Conservation (phyloP, 1,139 yeast species). For the Geotrichum europaeum region DNA sequence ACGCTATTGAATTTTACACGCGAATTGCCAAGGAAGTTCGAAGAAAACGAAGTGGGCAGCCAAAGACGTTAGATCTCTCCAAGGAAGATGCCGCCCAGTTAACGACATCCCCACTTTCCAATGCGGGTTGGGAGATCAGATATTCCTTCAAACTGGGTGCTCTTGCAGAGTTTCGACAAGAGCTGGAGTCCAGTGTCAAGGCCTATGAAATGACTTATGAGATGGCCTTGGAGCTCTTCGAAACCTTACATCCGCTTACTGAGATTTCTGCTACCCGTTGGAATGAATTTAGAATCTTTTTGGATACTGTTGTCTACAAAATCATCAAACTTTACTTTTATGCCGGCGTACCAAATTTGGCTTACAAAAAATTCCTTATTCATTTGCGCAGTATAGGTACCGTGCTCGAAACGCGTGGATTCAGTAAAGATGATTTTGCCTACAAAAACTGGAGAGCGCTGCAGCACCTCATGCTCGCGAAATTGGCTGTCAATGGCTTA, state of each 20-base stretch:
- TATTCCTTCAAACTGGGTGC: slow-evolving; percentile 46
- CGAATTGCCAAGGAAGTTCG: slow-evolving; percentile 37
- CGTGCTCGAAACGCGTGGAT: slow-evolving; percentile 26
- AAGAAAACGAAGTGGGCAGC: slow-evolving; percentile 28
- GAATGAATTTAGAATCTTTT: slow-evolving; percentile 42
- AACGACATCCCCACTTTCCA: slow-evolving; percentile 27
- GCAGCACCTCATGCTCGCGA: slow-evolving; percentile 53
- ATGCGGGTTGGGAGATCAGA: slow-evolving; percentile 44
- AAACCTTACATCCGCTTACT: slow-evolving; percentile 24
- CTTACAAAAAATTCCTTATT: slow-evolving; percentile 56
- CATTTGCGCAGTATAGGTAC: slow-evolving; percentile 48
- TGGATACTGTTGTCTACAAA: slow-evolving; percentile 59
- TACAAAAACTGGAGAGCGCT: slow-evolving; percentile 37
- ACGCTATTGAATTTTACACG: slow-evolving; percentile 41
- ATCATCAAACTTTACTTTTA: slow-evolving; percentile 58
- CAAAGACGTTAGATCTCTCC: slow-evolving; percentile 19
- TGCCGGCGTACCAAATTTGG: slow-evolving; percentile 52
- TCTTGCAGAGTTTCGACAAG: slow-evolving; percentile 44
- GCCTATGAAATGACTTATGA: slow-evolving; percentile 48
- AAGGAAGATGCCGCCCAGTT: slow-evolving; percentile 16
- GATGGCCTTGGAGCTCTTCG: slow-evolving; percentile 39
- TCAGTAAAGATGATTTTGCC: slow-evolving; percentile 30
- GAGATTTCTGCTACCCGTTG: slow-evolving; percentile 31
- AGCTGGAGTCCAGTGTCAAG: slow-evolving; percentile 43
- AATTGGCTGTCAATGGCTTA: slow-evolving; percentile 42